Evolutionary conservation across 495 filamentous ascomycete genomes (phyloP).

Genomic region (Trichoderma orchidacearum): DNA sequence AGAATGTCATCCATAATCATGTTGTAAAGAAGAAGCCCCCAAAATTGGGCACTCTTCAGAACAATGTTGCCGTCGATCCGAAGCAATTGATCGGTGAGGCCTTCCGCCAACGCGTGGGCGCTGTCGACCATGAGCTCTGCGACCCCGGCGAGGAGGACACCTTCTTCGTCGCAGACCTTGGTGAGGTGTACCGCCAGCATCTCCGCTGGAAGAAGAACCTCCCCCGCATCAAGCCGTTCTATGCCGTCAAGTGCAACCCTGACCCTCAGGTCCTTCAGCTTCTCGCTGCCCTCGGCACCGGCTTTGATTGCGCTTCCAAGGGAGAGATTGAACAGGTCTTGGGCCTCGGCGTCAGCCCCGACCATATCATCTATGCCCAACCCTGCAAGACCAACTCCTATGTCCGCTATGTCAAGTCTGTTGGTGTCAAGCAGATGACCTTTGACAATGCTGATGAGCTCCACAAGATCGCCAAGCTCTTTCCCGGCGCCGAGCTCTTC

Average conservation of each 20-base stretch:
- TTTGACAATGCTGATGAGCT: constrained; percentile 98
- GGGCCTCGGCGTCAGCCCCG: constrained; percentile 69
- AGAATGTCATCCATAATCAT: constrained; percentile 30
- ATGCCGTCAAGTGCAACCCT: constrained; percentile 97
- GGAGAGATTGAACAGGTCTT: constrained; percentile 87
- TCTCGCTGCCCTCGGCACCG: constrained; percentile 74
- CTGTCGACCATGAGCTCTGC: constrained; percentile 72
- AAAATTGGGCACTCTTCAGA: background rate
- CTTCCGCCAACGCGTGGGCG: constrained; percentile 66
- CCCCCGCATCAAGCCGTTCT: constrained; percentile 87
- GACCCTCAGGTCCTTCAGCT: constrained; percentile 81
- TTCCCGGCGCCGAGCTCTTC: constrained; percentile 78
- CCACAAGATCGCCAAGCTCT: constrained; percentile 88
- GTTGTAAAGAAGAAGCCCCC: constrained; percentile 24
- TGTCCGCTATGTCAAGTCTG: constrained; percentile 69
- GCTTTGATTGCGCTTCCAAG: constrained; percentile 98
- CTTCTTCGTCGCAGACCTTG: constrained; percentile 96
- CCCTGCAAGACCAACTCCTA: constrained; percentile 99
- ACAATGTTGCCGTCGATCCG: constrained; percentile 11
- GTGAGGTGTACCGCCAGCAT: constrained; percentile 97
- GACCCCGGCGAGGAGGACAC: constrained; percentile 87
- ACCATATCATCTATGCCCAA: constrained; percentile 96
- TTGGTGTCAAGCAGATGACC: constrained; percentile 94
- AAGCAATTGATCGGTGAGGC: constrained; percentile 61
- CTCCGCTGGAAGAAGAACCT: constrained; percentile 95